These are phyloP conservation scores for Tetraselmis striata DNA, from an alignment of 139 green algal genomes.

Conservation along the genomic window DNA sequence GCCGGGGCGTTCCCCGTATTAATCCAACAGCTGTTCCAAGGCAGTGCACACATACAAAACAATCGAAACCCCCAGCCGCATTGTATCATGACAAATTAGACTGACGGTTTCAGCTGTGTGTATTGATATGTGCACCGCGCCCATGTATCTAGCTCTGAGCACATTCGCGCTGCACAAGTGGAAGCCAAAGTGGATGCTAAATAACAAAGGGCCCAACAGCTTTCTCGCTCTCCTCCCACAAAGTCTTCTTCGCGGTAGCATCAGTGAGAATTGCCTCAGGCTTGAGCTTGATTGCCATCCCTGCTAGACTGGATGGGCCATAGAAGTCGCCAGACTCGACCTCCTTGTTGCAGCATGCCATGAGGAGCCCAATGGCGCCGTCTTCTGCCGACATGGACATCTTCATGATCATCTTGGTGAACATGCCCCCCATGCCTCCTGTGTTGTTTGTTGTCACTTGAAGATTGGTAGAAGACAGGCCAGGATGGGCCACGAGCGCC, in stretches of 20 bases:
- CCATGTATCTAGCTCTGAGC: too few relatives aligned
- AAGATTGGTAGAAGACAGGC: constrained; percentile 16
- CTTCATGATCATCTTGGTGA: constrained; percentile 3
- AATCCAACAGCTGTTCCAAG: too few relatives aligned
- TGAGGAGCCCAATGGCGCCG: constrained; percentile 4
- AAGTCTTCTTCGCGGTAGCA: constrained; percentile 6
- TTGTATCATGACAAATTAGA: too few relatives aligned
- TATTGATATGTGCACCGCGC: too few relatives aligned
- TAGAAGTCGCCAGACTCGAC: constrained; percentile 13
- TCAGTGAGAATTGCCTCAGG: background rate
- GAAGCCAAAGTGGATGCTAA: too few relatives aligned
- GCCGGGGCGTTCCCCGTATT: too few relatives aligned
- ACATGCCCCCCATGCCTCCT: constrained; percentile 6
- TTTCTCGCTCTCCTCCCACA: constrained; percentile 10
- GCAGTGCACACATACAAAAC: too few relatives aligned
- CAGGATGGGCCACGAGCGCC: constrained; percentile 11
- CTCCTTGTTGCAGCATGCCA: background rate
- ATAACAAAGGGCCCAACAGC: background rate
- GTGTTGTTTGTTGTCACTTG: constrained; percentile 15
- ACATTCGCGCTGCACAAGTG: too few relatives aligned
- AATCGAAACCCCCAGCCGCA: too few relatives aligned
- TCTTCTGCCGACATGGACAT: constrained; percentile 17
- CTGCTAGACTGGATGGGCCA: background rate
- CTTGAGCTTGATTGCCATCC: background rate
- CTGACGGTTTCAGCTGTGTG: too few relatives aligned